Conservation (phyloP, 345 rosid species). For the Eucalyptus regnans region DNA sequence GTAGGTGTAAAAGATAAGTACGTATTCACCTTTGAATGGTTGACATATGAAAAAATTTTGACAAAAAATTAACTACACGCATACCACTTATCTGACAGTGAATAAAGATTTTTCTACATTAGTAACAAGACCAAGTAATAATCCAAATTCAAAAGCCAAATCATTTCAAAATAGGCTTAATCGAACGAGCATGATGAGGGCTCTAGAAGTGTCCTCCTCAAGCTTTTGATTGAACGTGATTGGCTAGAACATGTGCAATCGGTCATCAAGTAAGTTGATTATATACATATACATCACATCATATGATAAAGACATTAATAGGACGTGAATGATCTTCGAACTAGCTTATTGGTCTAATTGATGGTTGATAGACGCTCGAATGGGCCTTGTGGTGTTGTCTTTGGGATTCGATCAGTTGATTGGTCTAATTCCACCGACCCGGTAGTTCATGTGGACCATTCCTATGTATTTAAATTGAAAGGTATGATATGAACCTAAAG, state of each 20-base stretch:
- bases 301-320: not conserved
- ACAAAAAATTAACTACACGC: too few species aligned
- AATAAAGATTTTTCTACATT: too few species aligned
- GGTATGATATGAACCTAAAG: not conserved
- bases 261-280: not conserved
- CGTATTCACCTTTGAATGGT: too few species aligned
- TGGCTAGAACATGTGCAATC: not conserved
- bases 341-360: not conserved
- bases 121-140: too few species aligned
- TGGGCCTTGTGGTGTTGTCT: too few species aligned
- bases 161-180: too few species aligned
- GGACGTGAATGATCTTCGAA: not conserved
- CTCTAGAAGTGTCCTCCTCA: not conserved
- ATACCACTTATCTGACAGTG: too few species aligned
- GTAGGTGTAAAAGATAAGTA: too few species aligned
- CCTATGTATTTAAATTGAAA: not conserved
- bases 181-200: not conserved
- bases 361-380: too few species aligned
- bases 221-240: not conserved
- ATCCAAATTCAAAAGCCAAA: too few species aligned
- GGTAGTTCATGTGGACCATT: not conserved
- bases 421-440: not conserved
- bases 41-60: too few species aligned
- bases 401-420: too few species aligned
- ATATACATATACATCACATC: not conserved